Conservation (phyloP, 257 asterid species). For the Asclepias syriaca region DNA sequence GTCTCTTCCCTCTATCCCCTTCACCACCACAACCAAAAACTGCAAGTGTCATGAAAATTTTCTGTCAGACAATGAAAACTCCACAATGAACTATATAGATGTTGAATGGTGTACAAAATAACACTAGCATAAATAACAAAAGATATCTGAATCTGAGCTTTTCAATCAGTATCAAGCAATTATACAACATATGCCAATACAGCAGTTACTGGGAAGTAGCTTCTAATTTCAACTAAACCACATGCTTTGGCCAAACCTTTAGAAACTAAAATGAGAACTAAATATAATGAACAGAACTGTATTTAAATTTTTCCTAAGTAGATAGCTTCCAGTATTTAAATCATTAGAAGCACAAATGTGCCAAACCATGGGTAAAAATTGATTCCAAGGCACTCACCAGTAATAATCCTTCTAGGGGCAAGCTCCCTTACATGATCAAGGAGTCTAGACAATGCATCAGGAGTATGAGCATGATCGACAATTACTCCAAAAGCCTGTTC, state of each 20-base stretch:
- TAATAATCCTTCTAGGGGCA: conserved; percentile 69
- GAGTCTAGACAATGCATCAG: conserved; percentile 73
- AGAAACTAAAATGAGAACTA: neutral
- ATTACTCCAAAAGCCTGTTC: conserved; percentile 95
- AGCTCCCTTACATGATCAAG: conserved; percentile 88
- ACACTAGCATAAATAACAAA: neutral
- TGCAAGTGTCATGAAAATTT: conserved; percentile 27
- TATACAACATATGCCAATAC: neutral
- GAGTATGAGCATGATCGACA: conserved; percentile 84
- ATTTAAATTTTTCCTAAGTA: neutral
- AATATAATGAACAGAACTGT: neutral
- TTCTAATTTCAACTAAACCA: neutral
- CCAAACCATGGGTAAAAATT: neutral
- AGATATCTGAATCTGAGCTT: neutral
- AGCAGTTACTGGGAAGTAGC: neutral
- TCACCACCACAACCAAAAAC: conserved; percentile 90
- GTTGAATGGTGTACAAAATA: neutral
- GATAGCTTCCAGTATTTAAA: neutral
- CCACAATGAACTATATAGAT: neutral
- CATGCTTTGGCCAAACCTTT: neutral
- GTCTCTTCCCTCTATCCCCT: conserved; percentile 86
- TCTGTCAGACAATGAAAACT: conserved; percentile 23
- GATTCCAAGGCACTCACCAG: conserved; percentile 41
- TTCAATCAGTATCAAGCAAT: neutral
- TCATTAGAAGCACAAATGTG: neutral